Evolutionary conservation across 2,329 filamentous ascomycete species (phyloP).

Genomic region (Aspergillus brasiliensis): DNA sequence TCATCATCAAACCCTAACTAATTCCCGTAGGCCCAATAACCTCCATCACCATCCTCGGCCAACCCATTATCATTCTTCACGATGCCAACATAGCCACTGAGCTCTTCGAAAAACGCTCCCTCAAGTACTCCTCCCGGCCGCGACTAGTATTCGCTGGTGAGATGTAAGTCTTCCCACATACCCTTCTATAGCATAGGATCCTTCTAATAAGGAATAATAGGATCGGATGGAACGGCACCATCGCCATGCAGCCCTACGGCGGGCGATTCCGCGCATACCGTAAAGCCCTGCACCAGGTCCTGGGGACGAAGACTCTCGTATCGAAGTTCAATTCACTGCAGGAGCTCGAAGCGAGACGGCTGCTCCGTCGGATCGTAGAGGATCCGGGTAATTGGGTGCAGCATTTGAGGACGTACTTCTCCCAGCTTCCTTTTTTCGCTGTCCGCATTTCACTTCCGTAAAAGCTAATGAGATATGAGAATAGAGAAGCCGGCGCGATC

Average conservation of each 20-base stretch:
- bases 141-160: conserved; percentile 32
- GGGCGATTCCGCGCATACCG: conserved; percentile 44
- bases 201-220: conserved; percentile 8
- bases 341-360: conserved; percentile 46
- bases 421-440: neutral
- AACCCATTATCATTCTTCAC: conserved; percentile 36
- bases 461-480: neutral
- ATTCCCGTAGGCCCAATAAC: conserved; percentile 30
- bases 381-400: conserved; percentile 41
- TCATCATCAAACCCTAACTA: neutral
- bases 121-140: conserved; percentile 29
- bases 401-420: conserved; percentile 41
- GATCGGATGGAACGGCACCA: conserved; percentile 40
- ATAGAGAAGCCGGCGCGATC: conserved; percentile 40
- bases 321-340: conserved; percentile 45
- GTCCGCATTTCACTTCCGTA: no score
- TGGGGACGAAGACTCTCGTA: conserved; percentile 47
- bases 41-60: conserved; percentile 36
- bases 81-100: conserved; percentile 30
- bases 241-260: conserved; percentile 40
- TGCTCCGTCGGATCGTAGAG: conserved; percentile 47
- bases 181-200: neutral
- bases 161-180: conserved; percentile 31
- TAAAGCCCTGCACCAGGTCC: conserved; percentile 47
- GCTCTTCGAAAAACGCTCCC: conserved; percentile 34